Evolutionary conservation across 768 basidiomycete species (phyloP), one percentile per base, ranked within the genome.

Genomic region (Suillus americanus): DNA sequence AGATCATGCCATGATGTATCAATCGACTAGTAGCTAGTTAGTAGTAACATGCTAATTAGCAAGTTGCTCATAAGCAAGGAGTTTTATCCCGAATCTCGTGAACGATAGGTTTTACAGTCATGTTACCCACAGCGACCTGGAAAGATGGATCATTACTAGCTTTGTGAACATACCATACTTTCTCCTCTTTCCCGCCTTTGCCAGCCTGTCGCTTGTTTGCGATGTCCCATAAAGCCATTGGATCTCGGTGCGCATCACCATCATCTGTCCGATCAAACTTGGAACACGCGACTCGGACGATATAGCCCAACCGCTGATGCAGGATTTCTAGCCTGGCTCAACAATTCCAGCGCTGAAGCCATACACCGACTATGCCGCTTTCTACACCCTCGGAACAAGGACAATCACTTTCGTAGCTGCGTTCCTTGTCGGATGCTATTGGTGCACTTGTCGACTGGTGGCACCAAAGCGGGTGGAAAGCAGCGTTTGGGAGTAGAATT

Each of bases 221-320:
- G 16, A 82, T 71, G 66, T 90, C 89, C 50, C 87, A 81, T 40
- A 82, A 64, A 5, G 81, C 79, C 1, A 82, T 67, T 0, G 80
- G 73, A 60, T 87, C 87, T 23, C 88, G 80, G 45, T 86, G 82
- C 0, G 78, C 80, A 65, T 90, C 88, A 0, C 80, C 84, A 62
- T 94, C 92, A 51, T 92, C 92, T 7, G 80, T 78, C 30, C 88
- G 82, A 67, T 91, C 90, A 71, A 99, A 97, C 73, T 96, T 93
- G 0, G 83, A 73, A 69, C 93, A 97, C 94, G 94, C 99, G 0
- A 89, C 83, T 68, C 91, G 88, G 43, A 95, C 89, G 67, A 95
- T 89, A 28, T 90, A 85, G 2, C 82, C 80, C 10, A 99, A 75
- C 25, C 97, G 86, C 64, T 87, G 86, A 20, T 91, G 78, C 0